These are phyloP conservation scores for Parietichytrium sp. DNA, from an alignment of 108 stramenopile genomes.

Conservation along the genomic window DNA sequence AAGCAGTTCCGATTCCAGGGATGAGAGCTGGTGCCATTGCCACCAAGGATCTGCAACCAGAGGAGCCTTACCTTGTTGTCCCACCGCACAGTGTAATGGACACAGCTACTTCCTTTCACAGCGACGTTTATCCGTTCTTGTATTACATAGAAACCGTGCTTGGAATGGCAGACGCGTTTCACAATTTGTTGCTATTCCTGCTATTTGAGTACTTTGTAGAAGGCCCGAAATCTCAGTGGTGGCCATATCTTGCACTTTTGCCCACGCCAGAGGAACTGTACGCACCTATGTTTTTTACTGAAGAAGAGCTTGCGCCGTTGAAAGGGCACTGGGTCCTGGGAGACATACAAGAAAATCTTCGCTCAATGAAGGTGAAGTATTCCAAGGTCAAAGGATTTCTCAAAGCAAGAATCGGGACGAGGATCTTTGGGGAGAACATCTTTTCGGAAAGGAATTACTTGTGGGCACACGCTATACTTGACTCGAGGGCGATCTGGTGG, in stretches of 20 bases:
- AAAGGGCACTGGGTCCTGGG: conserved; percentile 35
- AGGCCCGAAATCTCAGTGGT: conserved; percentile 54
- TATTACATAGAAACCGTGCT: background rate
- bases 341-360: conserved; percentile 5
- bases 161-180: conserved; percentile 55
- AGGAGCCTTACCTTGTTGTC: conserved; percentile 63
- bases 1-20: conserved; percentile 47
- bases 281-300: conserved; percentile 52
- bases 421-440: conserved; percentile 37
- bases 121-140: conserved; percentile 44
- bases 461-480: conserved; percentile 70
- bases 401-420: background rate
- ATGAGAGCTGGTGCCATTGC: conserved; percentile 66
- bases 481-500: conserved; percentile 77
- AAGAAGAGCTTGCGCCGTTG: conserved; percentile 51
- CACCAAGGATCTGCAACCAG: conserved; percentile 52
- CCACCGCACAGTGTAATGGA: conserved; percentile 58
- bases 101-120: conserved; percentile 45
- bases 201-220: conserved; percentile 66
- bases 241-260: conserved; percentile 70
- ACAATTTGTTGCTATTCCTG: conserved; percentile 65
- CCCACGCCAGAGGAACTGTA: conserved; percentile 64
- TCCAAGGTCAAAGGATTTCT: background rate
- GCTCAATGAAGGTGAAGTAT: conserved; percentile 25
- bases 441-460: conserved; percentile 59